These are phyloP conservation scores for Bondarzewia mesenterica DNA, from an alignment of 1,284 basidiomycete genomes.

Conservation along the genomic window DNA sequence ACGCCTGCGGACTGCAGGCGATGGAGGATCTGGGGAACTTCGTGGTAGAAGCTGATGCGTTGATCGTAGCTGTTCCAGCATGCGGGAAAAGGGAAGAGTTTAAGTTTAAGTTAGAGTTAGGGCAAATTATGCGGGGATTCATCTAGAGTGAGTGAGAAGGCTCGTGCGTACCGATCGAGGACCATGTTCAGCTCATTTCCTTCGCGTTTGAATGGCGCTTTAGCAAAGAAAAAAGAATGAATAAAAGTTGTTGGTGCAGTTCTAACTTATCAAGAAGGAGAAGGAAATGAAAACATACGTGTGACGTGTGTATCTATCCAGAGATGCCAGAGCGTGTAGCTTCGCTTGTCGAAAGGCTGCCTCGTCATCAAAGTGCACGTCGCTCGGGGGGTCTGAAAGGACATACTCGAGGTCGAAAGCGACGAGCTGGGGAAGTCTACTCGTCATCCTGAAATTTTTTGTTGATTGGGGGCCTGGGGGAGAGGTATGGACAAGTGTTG, in stretches of 20 bases:
- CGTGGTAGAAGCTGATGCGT: conserved; percentile 61
- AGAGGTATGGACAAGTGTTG: too few relatives aligned
- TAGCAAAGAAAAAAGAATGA: conserved; percentile 9
- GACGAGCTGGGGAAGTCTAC: conserved; percentile 55
- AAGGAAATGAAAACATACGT: conserved; percentile 23
- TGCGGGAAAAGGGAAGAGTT: too few relatives aligned
- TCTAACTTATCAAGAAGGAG: neutral
- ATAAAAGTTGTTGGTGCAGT: too few relatives aligned
- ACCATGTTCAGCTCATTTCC: conserved; percentile 51
- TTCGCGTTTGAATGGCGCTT: conserved; percentile 56
- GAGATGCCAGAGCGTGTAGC: conserved; percentile 65
- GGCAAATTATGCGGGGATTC: too few relatives aligned
- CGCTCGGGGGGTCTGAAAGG: conserved; percentile 1
- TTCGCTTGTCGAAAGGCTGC: conserved; percentile 21
- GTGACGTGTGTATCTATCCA: conserved; percentile 75
- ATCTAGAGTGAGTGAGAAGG: neutral
- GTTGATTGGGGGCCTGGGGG: too few relatives aligned
- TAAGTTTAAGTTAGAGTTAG: too few relatives aligned
- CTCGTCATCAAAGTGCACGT: conserved; percentile 1
- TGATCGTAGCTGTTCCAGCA: conserved; percentile 38
- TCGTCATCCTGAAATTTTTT: too few relatives aligned
- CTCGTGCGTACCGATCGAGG: conserved; percentile 41
- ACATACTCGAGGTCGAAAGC: conserved; percentile 82
- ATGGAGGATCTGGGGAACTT: conserved; percentile 73
- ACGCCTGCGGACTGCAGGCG: conserved; percentile 47